Evolutionary conservation across 139 green algal genomes (phyloP).

Genomic region (Picochlorum sp.): DNA sequence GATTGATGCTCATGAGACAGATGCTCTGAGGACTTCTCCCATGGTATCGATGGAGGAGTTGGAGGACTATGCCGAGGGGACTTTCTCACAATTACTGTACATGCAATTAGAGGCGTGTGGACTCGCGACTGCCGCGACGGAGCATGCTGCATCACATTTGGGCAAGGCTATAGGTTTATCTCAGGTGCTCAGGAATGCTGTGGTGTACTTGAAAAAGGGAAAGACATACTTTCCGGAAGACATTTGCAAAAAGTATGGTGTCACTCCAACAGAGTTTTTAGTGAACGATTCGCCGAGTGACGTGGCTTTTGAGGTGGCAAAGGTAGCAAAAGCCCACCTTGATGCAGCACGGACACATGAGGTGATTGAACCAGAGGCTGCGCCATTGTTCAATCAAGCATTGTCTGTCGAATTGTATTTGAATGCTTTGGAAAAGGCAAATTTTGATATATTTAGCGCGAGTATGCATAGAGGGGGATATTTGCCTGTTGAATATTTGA

Average conservation of each 20-base stretch:
- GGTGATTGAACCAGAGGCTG: constrained; percentile 22
- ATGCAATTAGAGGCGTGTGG: constrained; percentile 40
- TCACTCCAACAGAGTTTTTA: neutral
- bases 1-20: constrained; percentile 47
- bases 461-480: constrained; percentile 27
- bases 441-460: constrained; percentile 56
- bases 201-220: neutral
- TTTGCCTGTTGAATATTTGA: constrained; percentile 43
- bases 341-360: constrained; percentile 36
- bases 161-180: constrained; percentile 66
- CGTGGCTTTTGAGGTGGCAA: constrained; percentile 12
- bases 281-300: constrained; percentile 20
- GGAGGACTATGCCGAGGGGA: constrained; percentile 65
- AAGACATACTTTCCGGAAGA: constrained; percentile 7
- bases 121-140: constrained; percentile 32
- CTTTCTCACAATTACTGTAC: constrained; percentile 45
- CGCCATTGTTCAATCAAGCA: constrained; percentile 45
- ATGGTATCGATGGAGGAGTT: constrained; percentile 46
- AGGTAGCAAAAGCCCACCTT: constrained; percentile 37
- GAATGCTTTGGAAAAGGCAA: constrained; percentile 39
- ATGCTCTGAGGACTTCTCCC: constrained; percentile 40
- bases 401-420: constrained; percentile 46
- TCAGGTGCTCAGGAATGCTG: constrained; percentile 36
- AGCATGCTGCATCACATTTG: constrained; percentile 66
- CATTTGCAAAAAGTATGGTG: neutral